Evolutionary conservation across 2,329 filamentous ascomycete genomes (phyloP), one percentile per base, ranked within the genome.

Genomic region (Lecanicillium sp.): DNA sequence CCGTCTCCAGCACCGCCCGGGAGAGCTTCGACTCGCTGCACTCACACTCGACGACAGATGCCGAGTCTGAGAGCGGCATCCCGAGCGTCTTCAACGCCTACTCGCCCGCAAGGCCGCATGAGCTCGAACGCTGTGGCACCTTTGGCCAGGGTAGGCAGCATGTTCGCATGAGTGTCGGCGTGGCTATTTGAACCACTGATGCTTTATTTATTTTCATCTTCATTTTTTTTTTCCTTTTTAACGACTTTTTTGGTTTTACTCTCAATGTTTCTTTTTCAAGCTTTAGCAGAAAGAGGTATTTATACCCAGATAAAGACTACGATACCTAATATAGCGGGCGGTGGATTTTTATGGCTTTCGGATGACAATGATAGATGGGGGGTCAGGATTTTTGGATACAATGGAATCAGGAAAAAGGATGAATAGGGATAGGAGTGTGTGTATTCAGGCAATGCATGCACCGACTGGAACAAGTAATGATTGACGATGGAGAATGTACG

Each of bases 21-120:
- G 50, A 30, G 20, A 75, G 71, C 49, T 55, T 65, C 37, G 67
- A 69, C 39, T 70, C 68, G 18, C 51, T 62, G 33, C 66, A 65
- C 33, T 71, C 68, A 3, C 57, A 68, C 37, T 72, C 69, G 37
- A 72, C 72, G 5, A 69, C 60, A 33, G 63, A 64, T 13, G 64
- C 66, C 12, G 65, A 59, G 38, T 57, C 67, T 6, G 29, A 37
- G 3, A 30, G 30, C 25, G 39, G 33, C n/a, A 18, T 14, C 40
- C 62, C 60, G 39, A 72, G 64, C 5, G 47, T 65, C 32, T 64
- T 65, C n/a, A 71, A 69, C 3, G 68, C 61, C 11, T 68, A 68
- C 55, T 74, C 71, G 15, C 65, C 69, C 7, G 62, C 58, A 25
- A 58, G 56, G 42, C 55, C 57, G 43, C 62, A 64, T 10, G 66